A percentile compares a stretch with the other conserved stretches of the same genome.
These are phyloP conservation scores for Arbutus unedo DNA, from an alignment of 148 eudicot species.

Conservation along the genomic window DNA sequence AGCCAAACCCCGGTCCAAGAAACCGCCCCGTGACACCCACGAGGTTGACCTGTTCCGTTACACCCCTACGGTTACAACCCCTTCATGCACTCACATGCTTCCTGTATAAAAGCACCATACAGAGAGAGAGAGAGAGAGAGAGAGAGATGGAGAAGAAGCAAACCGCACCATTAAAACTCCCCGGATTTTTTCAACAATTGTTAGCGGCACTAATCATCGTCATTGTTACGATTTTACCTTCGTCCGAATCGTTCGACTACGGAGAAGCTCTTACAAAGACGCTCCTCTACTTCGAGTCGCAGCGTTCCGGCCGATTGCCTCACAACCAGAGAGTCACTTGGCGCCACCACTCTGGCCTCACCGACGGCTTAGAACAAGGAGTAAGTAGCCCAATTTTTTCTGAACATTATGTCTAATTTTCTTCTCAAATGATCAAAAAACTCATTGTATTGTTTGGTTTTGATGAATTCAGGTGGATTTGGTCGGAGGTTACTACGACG, in stretches of 20 bases:
- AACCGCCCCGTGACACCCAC: background rate
- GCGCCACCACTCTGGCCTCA: constrained; percentile 66
- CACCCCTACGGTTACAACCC: background rate
- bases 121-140: background rate
- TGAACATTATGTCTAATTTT: background rate
- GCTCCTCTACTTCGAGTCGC: constrained; percentile 66
- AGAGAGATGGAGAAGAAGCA: background rate
- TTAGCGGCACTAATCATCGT: background rate
- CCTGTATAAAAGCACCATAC: background rate
- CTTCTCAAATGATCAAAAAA: background rate
- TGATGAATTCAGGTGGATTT: constrained; percentile 50
- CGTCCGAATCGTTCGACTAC: constrained; percentile 30
- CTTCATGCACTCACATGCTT: background rate
- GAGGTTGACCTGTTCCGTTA: background rate
- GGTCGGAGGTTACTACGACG: constrained; percentile 82
- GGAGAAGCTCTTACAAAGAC: constrained; percentile 53
- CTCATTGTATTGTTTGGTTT: background rate
- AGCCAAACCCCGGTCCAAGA: background rate
- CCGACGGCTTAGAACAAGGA: constrained; percentile 72
- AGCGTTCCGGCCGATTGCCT: constrained; percentile 70
- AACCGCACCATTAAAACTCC: no score
- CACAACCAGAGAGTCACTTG: constrained; percentile 56
- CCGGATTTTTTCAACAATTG: background rate
- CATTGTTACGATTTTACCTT: background rate
- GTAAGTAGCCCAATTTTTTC: constrained; percentile 12